phyloP scores from a whole-genome alignment of 1,284 basidiomycete species.

The Rhodotorula mucilaginosa region DNA sequence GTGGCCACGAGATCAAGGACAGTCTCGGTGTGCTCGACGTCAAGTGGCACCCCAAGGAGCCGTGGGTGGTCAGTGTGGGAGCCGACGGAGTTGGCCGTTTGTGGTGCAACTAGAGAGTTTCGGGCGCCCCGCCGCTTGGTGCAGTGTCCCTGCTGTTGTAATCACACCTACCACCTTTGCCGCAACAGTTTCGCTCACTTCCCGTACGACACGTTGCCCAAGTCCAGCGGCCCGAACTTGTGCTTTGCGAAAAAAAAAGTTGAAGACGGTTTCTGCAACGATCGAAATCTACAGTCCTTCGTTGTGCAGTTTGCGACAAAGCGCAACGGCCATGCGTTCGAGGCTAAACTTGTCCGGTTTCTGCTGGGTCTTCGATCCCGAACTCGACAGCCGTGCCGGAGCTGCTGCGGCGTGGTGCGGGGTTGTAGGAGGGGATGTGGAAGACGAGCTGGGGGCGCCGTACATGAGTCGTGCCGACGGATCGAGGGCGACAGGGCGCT shows the following conservation, averaged over 20 bases:
- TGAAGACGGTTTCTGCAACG: neutral
- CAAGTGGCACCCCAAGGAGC: slow-evolving; percentile 82
- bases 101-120: slow-evolving; percentile 57
- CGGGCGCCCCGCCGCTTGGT: neutral
- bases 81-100: slow-evolving; percentile 86
- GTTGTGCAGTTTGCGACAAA: slow-evolving; percentile 73
- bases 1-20: slow-evolving; percentile 76
- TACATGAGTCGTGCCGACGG: neutral
- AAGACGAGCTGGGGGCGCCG: slow-evolving; percentile 17
- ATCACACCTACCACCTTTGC: neutral
- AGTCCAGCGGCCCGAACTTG: no score
- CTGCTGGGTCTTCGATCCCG: neutral
- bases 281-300: slow-evolving; percentile 55
- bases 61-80: slow-evolving; percentile 90
- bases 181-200: neutral
- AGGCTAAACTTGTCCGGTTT: slow-evolving; percentile 56
- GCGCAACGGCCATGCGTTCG: slow-evolving; percentile 71
- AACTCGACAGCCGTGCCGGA: slow-evolving; percentile 28
- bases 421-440: neutral
- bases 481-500: neutral
- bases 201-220: neutral
- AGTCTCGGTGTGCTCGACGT: slow-evolving; percentile 88
- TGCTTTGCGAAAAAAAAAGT: no score
- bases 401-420: neutral
- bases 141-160: neutral